A percentile compares a stretch with the other conserved stretches of the same genome.
These are phyloP conservation scores for Lactifluus echinatus DNA, from an alignment of 768 basidiomycete genomes.

Conservation along the genomic window DNA sequence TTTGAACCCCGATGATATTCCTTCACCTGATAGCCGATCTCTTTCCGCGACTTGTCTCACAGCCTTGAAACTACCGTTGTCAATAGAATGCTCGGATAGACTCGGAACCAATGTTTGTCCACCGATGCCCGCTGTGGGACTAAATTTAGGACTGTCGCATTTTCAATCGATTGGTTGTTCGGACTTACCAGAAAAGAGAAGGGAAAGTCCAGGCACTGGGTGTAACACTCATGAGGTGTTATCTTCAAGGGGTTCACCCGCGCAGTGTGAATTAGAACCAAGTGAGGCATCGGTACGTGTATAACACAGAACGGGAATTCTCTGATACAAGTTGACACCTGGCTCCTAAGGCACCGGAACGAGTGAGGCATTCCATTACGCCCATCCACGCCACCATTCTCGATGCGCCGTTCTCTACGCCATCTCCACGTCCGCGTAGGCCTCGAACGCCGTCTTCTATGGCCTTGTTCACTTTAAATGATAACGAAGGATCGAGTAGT, in stretches of 20 bases:
- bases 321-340: neutral
- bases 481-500: neutral
- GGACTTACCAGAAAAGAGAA: neutral
- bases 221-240: neutral
- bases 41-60: neutral
- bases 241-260: neutral
- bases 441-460: neutral
- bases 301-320: neutral
- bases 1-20: neutral
- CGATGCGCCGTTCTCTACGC: neutral
- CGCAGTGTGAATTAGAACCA: neutral
- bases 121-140: neutral
- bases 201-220: neutral
- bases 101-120: neutral
- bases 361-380: neutral
- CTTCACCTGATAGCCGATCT: neutral
- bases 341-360: neutral
- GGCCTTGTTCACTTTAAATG: neutral
- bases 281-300: slow-evolving; percentile 1
- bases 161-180: neutral
- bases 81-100: neutral
- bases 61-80: neutral
- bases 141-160: neutral
- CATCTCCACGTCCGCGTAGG: neutral
- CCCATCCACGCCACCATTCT: neutral